These are phyloP conservation scores for Neurospora sp. DNA, from an alignment of 495 filamentous ascomycete species.

Conservation along the genomic window DNA sequence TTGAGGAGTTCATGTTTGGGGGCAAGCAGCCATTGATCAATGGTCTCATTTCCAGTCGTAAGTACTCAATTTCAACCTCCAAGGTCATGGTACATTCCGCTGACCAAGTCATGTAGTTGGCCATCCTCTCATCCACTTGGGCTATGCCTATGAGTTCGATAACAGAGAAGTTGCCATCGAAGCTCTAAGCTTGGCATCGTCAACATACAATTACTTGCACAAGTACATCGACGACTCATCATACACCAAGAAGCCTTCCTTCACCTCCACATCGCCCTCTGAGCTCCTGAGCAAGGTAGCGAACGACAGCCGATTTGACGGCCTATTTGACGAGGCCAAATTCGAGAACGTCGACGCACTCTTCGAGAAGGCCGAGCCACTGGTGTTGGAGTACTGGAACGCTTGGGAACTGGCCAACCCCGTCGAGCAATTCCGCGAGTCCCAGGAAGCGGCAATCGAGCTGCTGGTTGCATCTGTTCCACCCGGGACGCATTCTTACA, in stretches of 20 bases:
- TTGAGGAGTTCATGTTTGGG: conserved; percentile 63
- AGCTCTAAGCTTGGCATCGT: conserved; percentile 57
- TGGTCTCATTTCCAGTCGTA: conserved; percentile 66
- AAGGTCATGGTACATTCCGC: neutral
- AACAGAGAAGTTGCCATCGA: conserved; percentile 76
- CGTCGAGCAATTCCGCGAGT: conserved; percentile 60
- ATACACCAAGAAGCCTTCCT: conserved; percentile 47
- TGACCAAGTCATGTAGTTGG: conserved; percentile 47
- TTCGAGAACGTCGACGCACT: conserved; percentile 54
- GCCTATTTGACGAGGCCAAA: conserved; percentile 47
- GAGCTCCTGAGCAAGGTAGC: conserved; percentile 57
- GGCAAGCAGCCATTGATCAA: conserved; percentile 72
- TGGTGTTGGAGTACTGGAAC: conserved; percentile 78
- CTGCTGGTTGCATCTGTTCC: conserved; percentile 54
- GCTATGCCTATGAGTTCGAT: conserved; percentile 75
- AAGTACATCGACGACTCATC: conserved; percentile 66
- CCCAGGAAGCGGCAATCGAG: conserved; percentile 63
- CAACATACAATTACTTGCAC: conserved; percentile 65
- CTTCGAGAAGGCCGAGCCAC: conserved; percentile 48
- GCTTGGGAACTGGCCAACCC: conserved; percentile 60
- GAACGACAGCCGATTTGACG: conserved; percentile 43
- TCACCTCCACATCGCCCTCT: conserved; percentile 45
- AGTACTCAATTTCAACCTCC: conserved; percentile 20
- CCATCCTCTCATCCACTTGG: conserved; percentile 81
- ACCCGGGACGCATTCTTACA: conserved; percentile 52